A percentile compares a stretch with the other conserved stretches of the same genome.
These are phyloP conservation scores for Aspergillus felis DNA, from an alignment of 2,329 filamentous ascomycete species.

Conservation along the genomic window DNA sequence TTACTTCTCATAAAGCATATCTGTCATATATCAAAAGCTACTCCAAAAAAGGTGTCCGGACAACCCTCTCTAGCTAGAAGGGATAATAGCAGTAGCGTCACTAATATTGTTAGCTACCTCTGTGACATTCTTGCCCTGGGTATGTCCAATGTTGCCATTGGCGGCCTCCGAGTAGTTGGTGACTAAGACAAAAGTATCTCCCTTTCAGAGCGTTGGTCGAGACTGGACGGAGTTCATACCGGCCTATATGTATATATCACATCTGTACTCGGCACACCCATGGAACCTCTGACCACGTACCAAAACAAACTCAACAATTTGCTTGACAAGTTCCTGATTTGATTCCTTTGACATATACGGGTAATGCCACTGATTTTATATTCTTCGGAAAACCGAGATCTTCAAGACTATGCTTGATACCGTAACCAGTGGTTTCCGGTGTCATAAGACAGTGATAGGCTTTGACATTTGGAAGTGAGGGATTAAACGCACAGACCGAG, in stretches of 20 bases:
- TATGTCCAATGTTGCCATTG: conserved; percentile 21
- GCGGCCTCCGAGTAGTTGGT: conserved; percentile 40
- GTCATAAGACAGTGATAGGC: conserved; percentile 46
- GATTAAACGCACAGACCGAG: too few relatives aligned
- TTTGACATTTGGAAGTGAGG: too few relatives aligned
- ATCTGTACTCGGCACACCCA: background rate
- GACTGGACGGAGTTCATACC: conserved; percentile 40
- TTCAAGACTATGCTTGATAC: conserved; percentile 45
- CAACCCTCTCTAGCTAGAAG: too few relatives aligned
- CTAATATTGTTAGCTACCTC: conserved; percentile 35
- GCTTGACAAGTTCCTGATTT: conserved; percentile 23
- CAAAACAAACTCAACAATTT: conserved; percentile 35
- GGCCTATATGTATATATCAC: conserved; percentile 21
- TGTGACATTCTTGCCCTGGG: conserved; percentile 36
- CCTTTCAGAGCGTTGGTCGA: conserved; percentile 37
- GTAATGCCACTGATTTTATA: conserved; percentile 51
- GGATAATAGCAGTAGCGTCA: too few relatives aligned
- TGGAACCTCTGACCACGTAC: conserved; percentile 4
- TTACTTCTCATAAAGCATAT: too few relatives aligned
- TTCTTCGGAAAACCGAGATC: conserved; percentile 42
- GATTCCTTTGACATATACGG: conserved; percentile 37
- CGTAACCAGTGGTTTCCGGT: conserved; percentile 50
- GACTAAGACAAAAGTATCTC: conserved; percentile 49
- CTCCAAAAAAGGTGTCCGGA: too few relatives aligned
- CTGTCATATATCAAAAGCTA: too few relatives aligned